phyloP scores from a whole-genome alignment of 1,139 yeast genomes.

The Yamadazyma spencermartinsiae region DNA sequence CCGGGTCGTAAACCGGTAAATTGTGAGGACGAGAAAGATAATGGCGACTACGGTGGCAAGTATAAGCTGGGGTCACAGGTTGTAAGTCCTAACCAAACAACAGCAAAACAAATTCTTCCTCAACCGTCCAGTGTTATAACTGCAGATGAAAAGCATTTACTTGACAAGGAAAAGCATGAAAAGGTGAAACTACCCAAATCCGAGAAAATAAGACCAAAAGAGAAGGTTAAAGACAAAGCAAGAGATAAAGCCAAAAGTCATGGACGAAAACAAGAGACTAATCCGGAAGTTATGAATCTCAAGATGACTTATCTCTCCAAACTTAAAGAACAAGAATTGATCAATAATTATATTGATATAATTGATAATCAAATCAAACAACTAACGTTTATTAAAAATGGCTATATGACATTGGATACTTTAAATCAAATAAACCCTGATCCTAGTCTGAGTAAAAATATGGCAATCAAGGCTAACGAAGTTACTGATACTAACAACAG shows the following conservation, averaged over 20 bases:
- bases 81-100: not conserved
- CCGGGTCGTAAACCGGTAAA: slow-evolving; percentile 54
- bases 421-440: slow-evolving; percentile 22
- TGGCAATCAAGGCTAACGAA: not conserved
- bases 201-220: not conserved
- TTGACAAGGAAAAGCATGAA: not conserved
- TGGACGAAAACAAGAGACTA: not conserved
- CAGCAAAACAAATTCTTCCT: not conserved
- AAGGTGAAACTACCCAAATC: not conserved
- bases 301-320: slow-evolving; percentile 38
- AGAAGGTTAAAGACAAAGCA: not conserved
- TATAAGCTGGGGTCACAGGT: not conserved
- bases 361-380: slow-evolving; percentile 48
- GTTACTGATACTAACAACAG: slow-evolving; percentile 8
- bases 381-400: slow-evolving; percentile 46
- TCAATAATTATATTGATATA: slow-evolving; percentile 46
- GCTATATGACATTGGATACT: slow-evolving; percentile 48
- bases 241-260: slow-evolving; percentile 1
- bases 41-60: no score
- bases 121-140: not conserved
- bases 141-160: not conserved
- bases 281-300: slow-evolving; percentile 24
- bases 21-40: slow-evolving; percentile 16
- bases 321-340: slow-evolving; percentile 47
- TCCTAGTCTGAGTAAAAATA: not conserved